Conservation (phyloP, 768 basidiomycete species). For the Fomitopsis serialis region DNA sequence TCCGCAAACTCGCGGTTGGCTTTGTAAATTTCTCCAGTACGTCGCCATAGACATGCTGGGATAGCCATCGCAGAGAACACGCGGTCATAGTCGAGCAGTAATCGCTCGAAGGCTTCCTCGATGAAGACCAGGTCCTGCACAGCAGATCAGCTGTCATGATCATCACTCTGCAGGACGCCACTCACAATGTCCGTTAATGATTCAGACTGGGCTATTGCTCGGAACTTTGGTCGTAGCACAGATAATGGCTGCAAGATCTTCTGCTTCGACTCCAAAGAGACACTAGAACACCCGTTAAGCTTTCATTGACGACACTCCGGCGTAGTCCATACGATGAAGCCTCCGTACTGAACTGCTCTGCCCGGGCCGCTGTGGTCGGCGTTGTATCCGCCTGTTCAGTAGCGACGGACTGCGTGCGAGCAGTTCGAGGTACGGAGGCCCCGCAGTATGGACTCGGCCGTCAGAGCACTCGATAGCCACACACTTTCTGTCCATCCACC, state of each 20-base stretch:
- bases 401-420: too few relatives aligned
- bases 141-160: background rate
- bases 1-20: conserved; percentile 95
- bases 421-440: too few relatives aligned
- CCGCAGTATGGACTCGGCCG: too few relatives aligned
- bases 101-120: conserved; percentile 94
- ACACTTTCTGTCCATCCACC: conserved; percentile 95
- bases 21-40: conserved; percentile 98
- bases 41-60: conserved; percentile 92
- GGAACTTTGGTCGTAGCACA: conserved; percentile 79
- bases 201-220: conserved; percentile 65
- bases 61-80: conserved; percentile 95
- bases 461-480: conserved; percentile 13
- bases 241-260: conserved; percentile 88
- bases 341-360: too few relatives aligned
- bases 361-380: too few relatives aligned
- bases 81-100: conserved; percentile 92
- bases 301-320: background rate
- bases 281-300: conserved; percentile 36
- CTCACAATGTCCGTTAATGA: conserved; percentile 76
- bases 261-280: conserved; percentile 87
- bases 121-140: conserved; percentile 89
- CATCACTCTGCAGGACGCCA: background rate
- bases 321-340: too few relatives aligned
- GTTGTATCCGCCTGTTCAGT: too few relatives aligned